Conservation (phyloP, 257 asterid species). For the Nicotiana noctiflora region DNA sequence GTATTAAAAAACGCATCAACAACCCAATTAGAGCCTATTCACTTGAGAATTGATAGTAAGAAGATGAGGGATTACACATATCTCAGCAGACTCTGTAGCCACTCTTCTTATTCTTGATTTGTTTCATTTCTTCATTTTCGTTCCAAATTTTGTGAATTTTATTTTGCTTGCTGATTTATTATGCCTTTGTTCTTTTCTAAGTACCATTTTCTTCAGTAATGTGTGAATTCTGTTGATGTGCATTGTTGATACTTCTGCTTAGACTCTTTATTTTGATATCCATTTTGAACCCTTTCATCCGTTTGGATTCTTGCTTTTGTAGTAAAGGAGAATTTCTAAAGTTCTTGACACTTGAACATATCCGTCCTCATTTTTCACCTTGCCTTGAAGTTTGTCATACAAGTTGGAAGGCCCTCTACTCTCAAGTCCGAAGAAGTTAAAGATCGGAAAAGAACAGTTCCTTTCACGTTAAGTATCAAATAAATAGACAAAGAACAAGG, state of each 20-base stretch:
- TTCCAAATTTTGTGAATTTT: no score
- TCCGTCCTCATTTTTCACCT: neutral
- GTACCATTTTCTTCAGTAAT: no score
- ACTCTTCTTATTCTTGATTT: neutral
- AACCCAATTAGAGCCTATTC: no score
- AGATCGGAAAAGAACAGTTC: neutral
- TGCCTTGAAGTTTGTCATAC: neutral
- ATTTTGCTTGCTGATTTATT: neutral
- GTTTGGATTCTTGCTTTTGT: neutral
- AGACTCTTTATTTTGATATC: no score
- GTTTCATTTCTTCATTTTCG: neutral
- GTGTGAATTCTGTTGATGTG: no score
- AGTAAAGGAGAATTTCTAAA: neutral
- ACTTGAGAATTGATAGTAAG: no score
- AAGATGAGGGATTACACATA: neutral
- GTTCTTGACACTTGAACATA: neutral
- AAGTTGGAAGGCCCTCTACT: neutral
- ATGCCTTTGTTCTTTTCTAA: neutral
- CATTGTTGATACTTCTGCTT: no score
- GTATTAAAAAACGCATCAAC: no score
- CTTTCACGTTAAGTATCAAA: neutral
- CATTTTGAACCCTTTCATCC: neutral
- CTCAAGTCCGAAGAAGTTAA: neutral
- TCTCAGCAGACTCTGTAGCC: neutral
- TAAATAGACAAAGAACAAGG: neutral